Evolutionary conservation across 108 stramenopile species (phyloP).

Genomic region (Pseudonitzschia delicatissima): DNA sequence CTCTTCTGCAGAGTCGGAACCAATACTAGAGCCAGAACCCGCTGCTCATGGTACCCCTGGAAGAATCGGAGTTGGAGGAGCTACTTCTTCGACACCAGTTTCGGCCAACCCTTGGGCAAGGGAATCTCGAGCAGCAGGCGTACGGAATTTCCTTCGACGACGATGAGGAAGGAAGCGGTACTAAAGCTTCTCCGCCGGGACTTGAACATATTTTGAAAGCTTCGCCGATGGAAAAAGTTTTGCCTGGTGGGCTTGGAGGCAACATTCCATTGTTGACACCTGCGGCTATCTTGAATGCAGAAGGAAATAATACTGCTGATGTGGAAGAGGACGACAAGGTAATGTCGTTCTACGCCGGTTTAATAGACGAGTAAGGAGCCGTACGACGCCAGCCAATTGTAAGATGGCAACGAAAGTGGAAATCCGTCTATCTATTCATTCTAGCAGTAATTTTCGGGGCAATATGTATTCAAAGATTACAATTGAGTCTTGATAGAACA

Average conservation of each 20-base stretch:
- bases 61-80: neutral
- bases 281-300: slow-evolving; percentile 23
- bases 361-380: slow-evolving; percentile 28
- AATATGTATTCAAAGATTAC: too few relatives aligned
- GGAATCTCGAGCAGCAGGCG: slow-evolving; percentile 42
- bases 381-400: too few relatives aligned
- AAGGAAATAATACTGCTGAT: slow-evolving; percentile 16
- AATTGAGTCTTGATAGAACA: too few relatives aligned
- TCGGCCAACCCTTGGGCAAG: slow-evolving; percentile 48
- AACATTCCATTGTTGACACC: slow-evolving; percentile 32
- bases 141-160: slow-evolving; percentile 48
- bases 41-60: neutral
- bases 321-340: slow-evolving; percentile 20
- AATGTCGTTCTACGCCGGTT: slow-evolving; percentile 32
- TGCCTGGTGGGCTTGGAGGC: slow-evolving; percentile 6
- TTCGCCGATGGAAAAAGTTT: neutral
- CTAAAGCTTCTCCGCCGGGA: neutral
- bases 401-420: slow-evolving; percentile 16
- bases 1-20: neutral
- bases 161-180: slow-evolving; percentile 12
- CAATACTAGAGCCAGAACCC: neutral
- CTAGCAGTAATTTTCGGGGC: too few relatives aligned
- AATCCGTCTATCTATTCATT: slow-evolving; percentile 25
- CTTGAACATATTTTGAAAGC: neutral
- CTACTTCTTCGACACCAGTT: neutral